Percentiles rank a stretch among this genome's conserved stretches.
These are phyloP conservation scores for Thalassia testudinum DNA, from an alignment of 116 monocot genomes.

Conservation along the genomic window DNA sequence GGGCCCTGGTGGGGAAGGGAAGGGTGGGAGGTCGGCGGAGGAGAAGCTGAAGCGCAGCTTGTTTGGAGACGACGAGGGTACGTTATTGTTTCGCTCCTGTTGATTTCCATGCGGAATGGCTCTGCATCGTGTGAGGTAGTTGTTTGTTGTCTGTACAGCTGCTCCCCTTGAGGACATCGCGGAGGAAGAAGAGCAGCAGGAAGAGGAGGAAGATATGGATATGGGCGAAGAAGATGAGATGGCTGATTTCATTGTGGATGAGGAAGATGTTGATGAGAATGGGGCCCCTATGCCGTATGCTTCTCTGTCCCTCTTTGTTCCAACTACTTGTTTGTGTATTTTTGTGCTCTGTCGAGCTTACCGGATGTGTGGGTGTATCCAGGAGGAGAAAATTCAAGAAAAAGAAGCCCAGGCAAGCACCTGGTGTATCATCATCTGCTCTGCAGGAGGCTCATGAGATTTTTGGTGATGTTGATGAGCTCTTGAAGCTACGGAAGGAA, in stretches of 20 bases:
- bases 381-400: constrained; percentile 57
- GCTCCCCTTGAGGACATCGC: constrained; percentile 75
- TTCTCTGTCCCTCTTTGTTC: background rate
- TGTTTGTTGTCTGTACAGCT: constrained; percentile 14
- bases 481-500: constrained; percentile 46
- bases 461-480: constrained; percentile 96
- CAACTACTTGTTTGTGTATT: background rate
- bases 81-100: background rate
- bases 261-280: constrained; percentile 85
- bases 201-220: constrained; percentile 65
- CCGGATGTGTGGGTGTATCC: background rate
- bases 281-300: constrained; percentile 50
- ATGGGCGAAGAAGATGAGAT: constrained; percentile 90
- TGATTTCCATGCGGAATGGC: too few relatives aligned
- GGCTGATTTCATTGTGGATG: constrained; percentile 95
- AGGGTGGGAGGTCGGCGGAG: constrained; percentile 50
- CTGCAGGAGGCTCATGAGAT: constrained; percentile 93
- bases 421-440: constrained; percentile 81
- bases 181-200: constrained; percentile 78
- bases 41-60: constrained; percentile 81
- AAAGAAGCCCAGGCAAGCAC: constrained; percentile 62
- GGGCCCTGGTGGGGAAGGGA: constrained; percentile 33
- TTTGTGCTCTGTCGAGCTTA: background rate
- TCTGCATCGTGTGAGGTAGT: too few relatives aligned
- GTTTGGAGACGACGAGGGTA: constrained; percentile 96